Percentiles rank a stretch among this genome's conserved stretches.
phyloP scores from a whole-genome alignment of 2,329 filamentous ascomycete genomes.

The Didymella segeticola region DNA sequence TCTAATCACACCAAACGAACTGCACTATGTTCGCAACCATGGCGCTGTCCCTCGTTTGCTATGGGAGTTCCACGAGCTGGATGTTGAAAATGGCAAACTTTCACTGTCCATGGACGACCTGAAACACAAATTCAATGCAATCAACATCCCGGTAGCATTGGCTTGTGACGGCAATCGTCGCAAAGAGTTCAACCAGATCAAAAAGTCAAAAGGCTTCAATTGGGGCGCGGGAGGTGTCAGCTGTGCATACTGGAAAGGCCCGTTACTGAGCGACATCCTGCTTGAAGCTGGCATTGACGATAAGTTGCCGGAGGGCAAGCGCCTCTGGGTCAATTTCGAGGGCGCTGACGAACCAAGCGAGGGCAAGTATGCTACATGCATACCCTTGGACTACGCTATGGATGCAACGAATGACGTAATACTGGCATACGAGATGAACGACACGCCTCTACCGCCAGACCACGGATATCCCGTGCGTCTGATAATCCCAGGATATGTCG shows the following conservation, averaged over 20 bases:
- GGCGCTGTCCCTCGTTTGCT: conserved; percentile 59
- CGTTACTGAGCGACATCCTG: conserved; percentile 57
- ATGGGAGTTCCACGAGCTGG: conserved; percentile 59
- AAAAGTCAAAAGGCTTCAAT: conserved; percentile 60
- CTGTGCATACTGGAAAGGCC: conserved; percentile 51
- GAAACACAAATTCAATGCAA: conserved; percentile 53
- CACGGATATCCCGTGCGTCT: conserved; percentile 58
- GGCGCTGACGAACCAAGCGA: conserved; percentile 57
- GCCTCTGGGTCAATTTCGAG: conserved; percentile 58
- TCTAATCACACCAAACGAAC: conserved; percentile 58
- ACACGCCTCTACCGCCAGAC: conserved; percentile 49
- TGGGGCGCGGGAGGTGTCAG: conserved; percentile 63
- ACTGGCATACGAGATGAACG: conserved; percentile 53
- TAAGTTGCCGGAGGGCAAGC: conserved; percentile 24
- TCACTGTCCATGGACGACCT: conserved; percentile 55
- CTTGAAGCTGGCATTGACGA: conserved; percentile 48
- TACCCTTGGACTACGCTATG: conserved; percentile 41
- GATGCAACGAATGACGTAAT: conserved; percentile 20
- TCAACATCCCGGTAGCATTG: conserved; percentile 60
- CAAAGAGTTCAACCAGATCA: conserved; percentile 61
- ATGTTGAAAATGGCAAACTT: conserved; percentile 52
- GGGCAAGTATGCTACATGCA: conserved; percentile 60
- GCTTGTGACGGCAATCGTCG: conserved; percentile 65
- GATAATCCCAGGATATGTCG: conserved; percentile 58
- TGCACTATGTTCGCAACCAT: conserved; percentile 63